These are phyloP conservation scores for Trapa incisa DNA, from an alignment of 345 rosid genomes.

Conservation along the genomic window DNA sequence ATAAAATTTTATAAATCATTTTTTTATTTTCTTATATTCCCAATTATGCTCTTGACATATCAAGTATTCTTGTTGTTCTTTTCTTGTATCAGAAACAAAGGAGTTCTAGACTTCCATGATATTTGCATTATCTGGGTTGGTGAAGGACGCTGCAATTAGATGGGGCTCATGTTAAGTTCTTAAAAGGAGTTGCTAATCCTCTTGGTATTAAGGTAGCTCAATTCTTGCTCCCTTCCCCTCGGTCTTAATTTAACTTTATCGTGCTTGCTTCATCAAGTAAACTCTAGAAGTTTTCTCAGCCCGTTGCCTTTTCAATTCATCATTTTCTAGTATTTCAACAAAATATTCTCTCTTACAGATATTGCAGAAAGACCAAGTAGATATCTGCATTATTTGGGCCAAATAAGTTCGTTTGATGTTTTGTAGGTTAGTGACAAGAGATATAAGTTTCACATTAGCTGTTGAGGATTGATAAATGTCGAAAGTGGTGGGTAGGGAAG, in stretches of 20 bases:
- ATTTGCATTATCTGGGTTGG: conserved; percentile 14
- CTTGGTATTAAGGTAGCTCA: conserved; percentile 10
- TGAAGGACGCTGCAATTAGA: conserved; percentile 12
- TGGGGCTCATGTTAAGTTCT: conserved; percentile 14
- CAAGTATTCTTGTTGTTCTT: not conserved
- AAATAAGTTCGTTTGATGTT: not conserved
- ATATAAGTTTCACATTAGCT: not conserved
- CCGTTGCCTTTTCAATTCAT: too few relatives aligned
- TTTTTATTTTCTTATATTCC: not conserved
- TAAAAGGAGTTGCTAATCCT: conserved; percentile 13
- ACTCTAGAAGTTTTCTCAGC: too few relatives aligned
- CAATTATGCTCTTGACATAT: not conserved
- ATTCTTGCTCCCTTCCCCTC: not conserved
- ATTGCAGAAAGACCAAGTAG: too few relatives aligned
- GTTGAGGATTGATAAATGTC: not conserved
- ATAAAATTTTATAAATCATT: too few relatives aligned
- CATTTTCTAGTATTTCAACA: too few relatives aligned
- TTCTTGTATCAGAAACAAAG: not conserved
- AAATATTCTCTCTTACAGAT: too few relatives aligned
- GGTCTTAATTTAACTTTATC: too few relatives aligned
- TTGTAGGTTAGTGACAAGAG: conserved; percentile 35
- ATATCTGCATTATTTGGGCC: too few relatives aligned
- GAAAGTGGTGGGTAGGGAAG: not conserved
- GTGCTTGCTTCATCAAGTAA: too few relatives aligned
- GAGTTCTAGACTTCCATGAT: conserved; percentile 14